Evolutionary conservation across 2,329 filamentous ascomycete species (phyloP).

Genomic region (Diaporthe destruens): DNA sequence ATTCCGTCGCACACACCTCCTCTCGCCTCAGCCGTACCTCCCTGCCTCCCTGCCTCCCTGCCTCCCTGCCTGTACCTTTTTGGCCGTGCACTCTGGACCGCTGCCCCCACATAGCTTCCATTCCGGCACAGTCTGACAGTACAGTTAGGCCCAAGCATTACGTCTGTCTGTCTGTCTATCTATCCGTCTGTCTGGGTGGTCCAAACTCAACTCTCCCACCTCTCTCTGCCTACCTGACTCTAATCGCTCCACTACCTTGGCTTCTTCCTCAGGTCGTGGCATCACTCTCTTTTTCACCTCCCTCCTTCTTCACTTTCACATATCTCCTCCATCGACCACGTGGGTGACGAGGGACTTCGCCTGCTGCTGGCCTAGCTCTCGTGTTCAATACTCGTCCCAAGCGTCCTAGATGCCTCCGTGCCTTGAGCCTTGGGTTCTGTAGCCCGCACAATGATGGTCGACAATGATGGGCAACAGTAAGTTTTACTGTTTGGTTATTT

Average conservation of each 20-base stretch:
- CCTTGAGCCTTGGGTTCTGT: conserved; percentile 40
- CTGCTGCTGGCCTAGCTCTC: background rate
- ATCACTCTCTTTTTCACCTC: background rate
- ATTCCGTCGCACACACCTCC: conserved; percentile 16
- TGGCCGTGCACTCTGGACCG: background rate
- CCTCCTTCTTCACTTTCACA: background rate
- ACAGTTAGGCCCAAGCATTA: background rate
- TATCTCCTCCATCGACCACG: conserved; percentile 1
- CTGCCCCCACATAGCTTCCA: background rate
- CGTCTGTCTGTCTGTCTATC: no score
- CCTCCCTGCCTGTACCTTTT: conserved; percentile 3
- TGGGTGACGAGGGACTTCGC: background rate
- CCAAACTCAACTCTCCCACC: background rate
- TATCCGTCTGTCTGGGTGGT: background rate
- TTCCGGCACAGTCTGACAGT: background rate
- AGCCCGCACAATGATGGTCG: conserved; percentile 41
- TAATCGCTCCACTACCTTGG: no score
- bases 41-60: conserved; percentile 2
- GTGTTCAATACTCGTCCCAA: background rate
- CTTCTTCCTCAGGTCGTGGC: background rate
- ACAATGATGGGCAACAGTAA: conserved; percentile 43
- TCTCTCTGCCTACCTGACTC: background rate
- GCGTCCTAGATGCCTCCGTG: conserved; percentile 39
- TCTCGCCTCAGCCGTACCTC: conserved; percentile 23
- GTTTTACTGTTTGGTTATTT: background rate